Evolutionary conservation across 139 green algal species (phyloP), one percentile per base, ranked within the genome.

Genomic region (Zygnema circumcarinatum): DNA sequence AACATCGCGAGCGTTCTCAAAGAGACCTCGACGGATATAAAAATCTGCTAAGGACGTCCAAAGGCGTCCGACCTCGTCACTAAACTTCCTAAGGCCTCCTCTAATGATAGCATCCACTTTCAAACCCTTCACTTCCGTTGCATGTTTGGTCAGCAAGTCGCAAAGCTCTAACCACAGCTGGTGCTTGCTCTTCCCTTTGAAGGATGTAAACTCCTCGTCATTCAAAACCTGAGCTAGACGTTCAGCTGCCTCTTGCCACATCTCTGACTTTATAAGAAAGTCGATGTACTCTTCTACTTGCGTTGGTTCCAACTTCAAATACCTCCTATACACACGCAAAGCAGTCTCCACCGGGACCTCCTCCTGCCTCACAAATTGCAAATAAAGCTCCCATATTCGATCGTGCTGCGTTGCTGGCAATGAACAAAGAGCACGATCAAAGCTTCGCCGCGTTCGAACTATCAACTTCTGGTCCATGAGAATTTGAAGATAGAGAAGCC

Each of bases 321-420:
- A 99, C 0, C 97, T 92, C 11, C 97, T 92, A 92, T 99, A 99
- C 54, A 99, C 93, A 3, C 96, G 92, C 2, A 96, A 87, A 0
- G 97, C 95, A 3, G 97, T 99, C 86, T 99, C 96, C 79, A 94
- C 84, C 0, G 97, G 97, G 29, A 98, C 95, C 32, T 35, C 81
- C 16, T 81, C n/a, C 47, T 83, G 54, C 33, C 74, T 54, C 29
- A 93, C 85, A 41, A 92, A 94, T 82, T 94, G 91, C 91, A 99
- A 90, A 92, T 99, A 99, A 22, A 98, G 83, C 41, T 94, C 86
- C 97, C 97, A 99, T 0, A 99, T 88, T 31, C 95, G 92, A 72
- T 98, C 96, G 87, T 99, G 97, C 94, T 99, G 97, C 22, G 97
- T 99, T 90, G 98, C 94, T 35, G 97, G 96, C 76, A 99, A 93